Percentiles rank a stretch among this genome's conserved stretches.
These are phyloP conservation scores for Chlamydomonas incerta DNA, from an alignment of 139 green algal genomes.

Conservation along the genomic window DNA sequence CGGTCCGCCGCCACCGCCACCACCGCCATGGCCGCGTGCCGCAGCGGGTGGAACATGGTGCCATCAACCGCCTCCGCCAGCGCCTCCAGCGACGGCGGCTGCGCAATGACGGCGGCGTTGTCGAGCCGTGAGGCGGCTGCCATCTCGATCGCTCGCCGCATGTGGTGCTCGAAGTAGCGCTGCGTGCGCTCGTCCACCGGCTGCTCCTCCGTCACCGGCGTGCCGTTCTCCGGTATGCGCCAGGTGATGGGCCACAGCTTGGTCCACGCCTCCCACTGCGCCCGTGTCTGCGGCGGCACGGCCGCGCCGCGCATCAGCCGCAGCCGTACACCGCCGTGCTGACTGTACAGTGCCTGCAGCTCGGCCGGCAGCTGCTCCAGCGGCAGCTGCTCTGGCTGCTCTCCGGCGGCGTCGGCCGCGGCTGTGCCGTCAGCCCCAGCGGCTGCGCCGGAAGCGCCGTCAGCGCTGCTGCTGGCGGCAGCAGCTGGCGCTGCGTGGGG, in stretches of 20 bases:
- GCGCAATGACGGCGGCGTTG: conserved; percentile 80
- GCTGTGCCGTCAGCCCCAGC: not conserved
- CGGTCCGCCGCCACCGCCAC: conserved; percentile 71
- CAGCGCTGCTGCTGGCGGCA: too few relatives aligned
- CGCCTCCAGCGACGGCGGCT: conserved; percentile 53
- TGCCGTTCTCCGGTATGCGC: conserved; percentile 60
- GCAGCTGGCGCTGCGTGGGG: too few relatives aligned
- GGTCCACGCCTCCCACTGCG: conserved; percentile 74
- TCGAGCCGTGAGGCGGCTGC: conserved; percentile 3
- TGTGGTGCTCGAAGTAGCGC: conserved; percentile 60
- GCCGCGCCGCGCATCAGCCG: conserved; percentile 54
- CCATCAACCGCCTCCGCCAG: conserved; percentile 57
- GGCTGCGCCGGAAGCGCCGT: too few relatives aligned
- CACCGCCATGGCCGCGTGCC: conserved; percentile 85
- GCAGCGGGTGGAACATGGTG: conserved; percentile 69
- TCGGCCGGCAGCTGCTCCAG: not conserved
- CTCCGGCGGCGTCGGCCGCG: too few relatives aligned
- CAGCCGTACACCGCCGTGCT: conserved; percentile 26
- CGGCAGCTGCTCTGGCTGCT: not conserved
- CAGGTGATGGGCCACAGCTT: conserved; percentile 82
- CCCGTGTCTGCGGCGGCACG: conserved; percentile 58
- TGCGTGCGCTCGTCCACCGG: conserved; percentile 27
- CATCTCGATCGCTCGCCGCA: conserved; percentile 56
- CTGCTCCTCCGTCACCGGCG: conserved; percentile 20
- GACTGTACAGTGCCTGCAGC: not conserved